phyloP scores from a whole-genome alignment of 2,329 filamentous ascomycete species.

The Elsinoe arachidis region DNA sequence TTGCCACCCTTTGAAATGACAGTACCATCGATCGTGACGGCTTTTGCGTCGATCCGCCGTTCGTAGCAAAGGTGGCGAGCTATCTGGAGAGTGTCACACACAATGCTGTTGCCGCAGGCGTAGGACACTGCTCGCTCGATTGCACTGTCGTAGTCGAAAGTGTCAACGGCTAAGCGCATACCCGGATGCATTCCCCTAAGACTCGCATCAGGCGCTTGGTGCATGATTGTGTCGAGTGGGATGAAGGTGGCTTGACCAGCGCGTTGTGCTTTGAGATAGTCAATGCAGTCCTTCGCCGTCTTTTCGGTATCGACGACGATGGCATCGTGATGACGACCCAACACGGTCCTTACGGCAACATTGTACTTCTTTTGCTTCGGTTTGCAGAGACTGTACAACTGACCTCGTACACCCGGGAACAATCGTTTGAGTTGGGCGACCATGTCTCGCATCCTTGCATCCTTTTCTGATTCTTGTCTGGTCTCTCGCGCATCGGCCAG shows the following conservation, averaged over 20 bases:
- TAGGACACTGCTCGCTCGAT: conserved; percentile 90
- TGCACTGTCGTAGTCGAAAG: conserved; percentile 82
- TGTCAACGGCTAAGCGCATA: conserved; percentile 83
- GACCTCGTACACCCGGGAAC: conserved; percentile 83
- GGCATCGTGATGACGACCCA: conserved; percentile 88
- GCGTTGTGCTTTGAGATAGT: conserved; percentile 85
- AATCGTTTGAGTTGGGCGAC: conserved; percentile 80
- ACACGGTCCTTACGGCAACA: conserved; percentile 82
- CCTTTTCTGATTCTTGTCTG: conserved; percentile 74
- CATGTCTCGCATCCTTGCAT: conserved; percentile 70
- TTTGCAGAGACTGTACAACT: conserved; percentile 83
- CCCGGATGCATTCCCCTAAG: conserved; percentile 82
- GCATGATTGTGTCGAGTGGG: conserved; percentile 93
- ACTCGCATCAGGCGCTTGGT: conserved; percentile 80
- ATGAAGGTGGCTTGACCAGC: conserved; percentile 87
- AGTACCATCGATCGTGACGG: conserved; percentile 88
- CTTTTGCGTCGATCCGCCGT: conserved; percentile 78
- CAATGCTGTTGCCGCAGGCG: conserved; percentile 87
- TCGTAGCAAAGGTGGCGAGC: conserved; percentile 87
- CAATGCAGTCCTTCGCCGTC: conserved; percentile 85
- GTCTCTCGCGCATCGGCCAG: conserved; percentile 80
- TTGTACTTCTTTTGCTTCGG: conserved; percentile 97
- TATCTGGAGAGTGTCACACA: conserved; percentile 78
- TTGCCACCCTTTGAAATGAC: conserved; percentile 94
- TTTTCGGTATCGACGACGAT: conserved; percentile 94